phyloP scores from a whole-genome alignment of 2,329 filamentous ascomycete species.

The Endothia cerciana region DNA sequence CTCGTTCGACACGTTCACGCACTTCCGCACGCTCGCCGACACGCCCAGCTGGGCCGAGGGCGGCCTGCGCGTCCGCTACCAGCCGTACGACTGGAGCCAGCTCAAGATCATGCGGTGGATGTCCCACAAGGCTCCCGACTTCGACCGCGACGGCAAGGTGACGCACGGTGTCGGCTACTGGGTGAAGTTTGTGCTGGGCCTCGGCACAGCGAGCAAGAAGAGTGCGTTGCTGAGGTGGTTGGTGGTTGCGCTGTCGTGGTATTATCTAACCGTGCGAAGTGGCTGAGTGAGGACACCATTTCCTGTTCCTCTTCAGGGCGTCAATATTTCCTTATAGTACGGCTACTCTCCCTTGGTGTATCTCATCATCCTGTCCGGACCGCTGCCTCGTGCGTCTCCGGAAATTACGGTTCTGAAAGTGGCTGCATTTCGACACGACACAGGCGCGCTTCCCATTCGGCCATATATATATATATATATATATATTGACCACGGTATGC shows the following conservation, averaged over 20 bases:
- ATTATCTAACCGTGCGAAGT: constrained; percentile 20
- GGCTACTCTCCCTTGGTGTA: not conserved
- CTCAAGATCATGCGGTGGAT: constrained; percentile 50
- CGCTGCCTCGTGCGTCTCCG: too few relatives aligned
- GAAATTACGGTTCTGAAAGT: too few relatives aligned
- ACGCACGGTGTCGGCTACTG: constrained; percentile 59
- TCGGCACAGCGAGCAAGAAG: constrained; percentile 55
- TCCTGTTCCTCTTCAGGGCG: not conserved
- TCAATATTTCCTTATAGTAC: not conserved
- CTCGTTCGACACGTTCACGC: constrained; percentile 71
- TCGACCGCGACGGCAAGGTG: constrained; percentile 62
- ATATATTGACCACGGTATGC: not conserved
- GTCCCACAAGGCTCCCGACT: constrained; percentile 56
- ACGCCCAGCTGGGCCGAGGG: constrained; percentile 71
- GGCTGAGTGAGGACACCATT: not conserved
- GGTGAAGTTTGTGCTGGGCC: constrained; percentile 52
- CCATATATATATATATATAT: not conserved
- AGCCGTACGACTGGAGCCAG: constrained; percentile 58
- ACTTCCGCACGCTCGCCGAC: constrained; percentile 58
- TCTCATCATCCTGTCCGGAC: too few relatives aligned
- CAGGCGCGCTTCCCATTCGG: not conserved
- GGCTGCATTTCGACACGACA: not conserved
- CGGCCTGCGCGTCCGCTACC: constrained; percentile 69
- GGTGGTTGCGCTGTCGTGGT: constrained; percentile 40
- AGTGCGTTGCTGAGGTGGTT: constrained; percentile 58